Evolutionary conservation across 345 rosid genomes (phyloP).

Genomic region (Physaria fendleri): DNA sequence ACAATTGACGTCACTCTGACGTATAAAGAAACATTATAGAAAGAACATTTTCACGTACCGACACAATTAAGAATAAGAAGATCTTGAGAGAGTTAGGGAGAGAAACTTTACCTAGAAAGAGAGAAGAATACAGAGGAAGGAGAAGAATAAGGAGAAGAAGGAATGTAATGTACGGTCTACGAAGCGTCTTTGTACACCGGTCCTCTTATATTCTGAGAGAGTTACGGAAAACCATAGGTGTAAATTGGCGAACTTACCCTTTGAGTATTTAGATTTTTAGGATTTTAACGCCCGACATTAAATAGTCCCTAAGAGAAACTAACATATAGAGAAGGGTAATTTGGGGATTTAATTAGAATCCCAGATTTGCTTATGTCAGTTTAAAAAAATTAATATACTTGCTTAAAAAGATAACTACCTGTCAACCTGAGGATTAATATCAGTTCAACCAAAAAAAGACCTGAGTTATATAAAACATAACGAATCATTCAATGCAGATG

Average conservation of each 20-base stretch:
- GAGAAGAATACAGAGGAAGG: background rate
- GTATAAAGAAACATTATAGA: background rate
- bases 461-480: slow-evolving; percentile 7
- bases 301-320: background rate
- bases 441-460: background rate
- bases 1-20: background rate
- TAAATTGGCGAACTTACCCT: slow-evolving; percentile 1
- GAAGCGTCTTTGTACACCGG: slow-evolving; percentile 6
- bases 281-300: no score
- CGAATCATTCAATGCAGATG: slow-evolving; percentile 1
- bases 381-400: background rate
- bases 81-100: slow-evolving; percentile 1
- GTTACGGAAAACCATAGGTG: slow-evolving; percentile 27
- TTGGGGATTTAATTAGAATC: background rate
- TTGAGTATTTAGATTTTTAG: background rate
- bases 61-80: slow-evolving; percentile 12
- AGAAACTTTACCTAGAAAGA: background rate
- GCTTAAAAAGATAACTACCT: background rate
- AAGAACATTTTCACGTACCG: slow-evolving; percentile 28
- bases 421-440: slow-evolving; percentile 2
- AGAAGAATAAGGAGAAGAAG: background rate
- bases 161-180: slow-evolving; percentile 25
- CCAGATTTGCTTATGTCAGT: background rate
- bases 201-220: slow-evolving; percentile 27
- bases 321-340: background rate